Percentiles rank a stretch among this genome's conserved stretches.
Evolutionary conservation across 257 asterid species (phyloP).

Genomic region (Galeopsis tetrahit): DNA sequence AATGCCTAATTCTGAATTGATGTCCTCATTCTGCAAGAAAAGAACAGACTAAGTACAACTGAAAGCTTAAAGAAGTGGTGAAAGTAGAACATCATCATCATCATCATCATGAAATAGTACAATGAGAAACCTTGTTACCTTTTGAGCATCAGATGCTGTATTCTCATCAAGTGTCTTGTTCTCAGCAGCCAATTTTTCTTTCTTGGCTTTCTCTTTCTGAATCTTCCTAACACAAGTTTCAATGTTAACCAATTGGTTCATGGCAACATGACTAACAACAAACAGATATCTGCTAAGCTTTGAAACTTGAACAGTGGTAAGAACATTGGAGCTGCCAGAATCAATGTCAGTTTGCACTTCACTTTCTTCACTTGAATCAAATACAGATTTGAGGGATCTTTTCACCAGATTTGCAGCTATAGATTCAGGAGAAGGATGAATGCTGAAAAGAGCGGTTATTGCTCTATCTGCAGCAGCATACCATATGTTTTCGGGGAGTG

Average conservation of each 20-base stretch:
- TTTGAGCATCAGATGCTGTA: slow-evolving; percentile 46
- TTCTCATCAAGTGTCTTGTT: slow-evolving; percentile 41
- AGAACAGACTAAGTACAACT: slow-evolving; percentile 24
- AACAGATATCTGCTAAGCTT: slow-evolving; percentile 77
- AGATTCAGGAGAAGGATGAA: slow-evolving; percentile 90
- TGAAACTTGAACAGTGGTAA: slow-evolving; percentile 62
- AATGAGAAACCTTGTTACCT: slow-evolving; percentile 47
- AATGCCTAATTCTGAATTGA: slow-evolving; percentile 87
- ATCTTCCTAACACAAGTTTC: slow-evolving; percentile 75
- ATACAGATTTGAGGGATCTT: slow-evolving; percentile 71
- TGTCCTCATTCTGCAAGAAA: slow-evolving; percentile 61
- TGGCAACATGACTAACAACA: slow-evolving; percentile 82
- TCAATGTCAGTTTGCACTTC: slow-evolving; percentile 51
- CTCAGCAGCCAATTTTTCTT: slow-evolving; percentile 64
- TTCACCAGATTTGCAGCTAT: slow-evolving; percentile 74
- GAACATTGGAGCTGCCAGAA: slow-evolving; percentile 43
- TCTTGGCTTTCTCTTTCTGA: slow-evolving; percentile 78
- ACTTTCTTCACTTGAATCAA: slow-evolving; percentile 49
- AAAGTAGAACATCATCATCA: slow-evolving; percentile 31
- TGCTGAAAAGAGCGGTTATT: slow-evolving; percentile 69
- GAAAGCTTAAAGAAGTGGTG: slow-evolving; percentile 15
- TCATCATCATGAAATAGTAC: slow-evolving; percentile 22
- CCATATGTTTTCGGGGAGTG: slow-evolving; percentile 85
- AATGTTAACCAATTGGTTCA: slow-evolving; percentile 86
- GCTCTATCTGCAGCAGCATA: slow-evolving; percentile 93